phyloP scores from a whole-genome alignment of 2,329 filamentous ascomycete species.

The Pezicula carpinea region DNA sequence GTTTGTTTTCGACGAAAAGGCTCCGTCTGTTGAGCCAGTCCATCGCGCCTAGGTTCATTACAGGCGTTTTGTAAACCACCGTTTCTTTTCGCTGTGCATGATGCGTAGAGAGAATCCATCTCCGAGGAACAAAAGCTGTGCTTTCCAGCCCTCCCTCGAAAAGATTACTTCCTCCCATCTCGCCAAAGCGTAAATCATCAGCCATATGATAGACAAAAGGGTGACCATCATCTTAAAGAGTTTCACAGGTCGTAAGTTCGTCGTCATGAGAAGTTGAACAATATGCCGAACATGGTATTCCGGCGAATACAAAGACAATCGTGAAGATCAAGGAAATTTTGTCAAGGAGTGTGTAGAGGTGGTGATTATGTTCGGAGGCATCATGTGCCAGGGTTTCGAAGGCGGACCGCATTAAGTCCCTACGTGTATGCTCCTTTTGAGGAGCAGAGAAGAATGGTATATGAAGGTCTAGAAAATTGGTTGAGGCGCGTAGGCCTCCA shows the following conservation, averaged over 20 bases:
- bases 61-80: conserved; percentile 19
- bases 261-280: conserved; percentile 35
- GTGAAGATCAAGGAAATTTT: conserved; percentile 24
- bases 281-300: conserved; percentile 31
- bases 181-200: conserved; percentile 41
- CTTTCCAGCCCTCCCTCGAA: neutral
- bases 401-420: neutral
- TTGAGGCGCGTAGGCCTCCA: neutral
- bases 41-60: conserved; percentile 26
- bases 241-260: conserved; percentile 34
- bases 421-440: neutral
- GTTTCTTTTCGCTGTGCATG: conserved; percentile 17
- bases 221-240: conserved; percentile 29
- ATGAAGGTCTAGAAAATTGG: neutral
- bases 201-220: conserved; percentile 35
- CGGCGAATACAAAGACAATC: conserved; percentile 35
- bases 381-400: conserved; percentile 1
- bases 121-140: too few species aligned
- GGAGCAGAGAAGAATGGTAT: neutral
- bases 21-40: conserved; percentile 4
- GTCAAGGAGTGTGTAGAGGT: conserved; percentile 25
- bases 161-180: conserved; percentile 22
- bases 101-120: too few species aligned
- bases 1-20: conserved; percentile 3
- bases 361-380: conserved; percentile 24